phyloP scores from a whole-genome alignment of 495 filamentous ascomycete genomes.

The Usnea hakonensis region DNA sequence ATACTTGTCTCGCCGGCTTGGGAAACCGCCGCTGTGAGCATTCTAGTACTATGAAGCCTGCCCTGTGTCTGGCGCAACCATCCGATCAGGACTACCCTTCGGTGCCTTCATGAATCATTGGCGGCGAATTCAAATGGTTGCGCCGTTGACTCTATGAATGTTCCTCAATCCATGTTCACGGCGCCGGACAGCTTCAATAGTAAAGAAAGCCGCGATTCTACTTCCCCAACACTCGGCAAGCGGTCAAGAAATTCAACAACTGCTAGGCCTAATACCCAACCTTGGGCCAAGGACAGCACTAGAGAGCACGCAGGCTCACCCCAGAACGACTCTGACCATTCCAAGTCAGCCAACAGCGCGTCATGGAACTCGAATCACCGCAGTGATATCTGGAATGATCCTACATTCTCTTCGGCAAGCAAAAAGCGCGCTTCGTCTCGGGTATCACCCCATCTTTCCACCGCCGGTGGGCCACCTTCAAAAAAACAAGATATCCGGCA shows the following conservation, averaged over 20 bases:
- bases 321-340: constrained; percentile 1
- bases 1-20: not conserved
- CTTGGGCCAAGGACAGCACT: not conserved
- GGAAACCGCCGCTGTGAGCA: not conserved
- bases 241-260: constrained; percentile 14
- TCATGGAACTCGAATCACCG: constrained; percentile 6
- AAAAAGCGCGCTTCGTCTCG: constrained; percentile 20
- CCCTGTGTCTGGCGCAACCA: not conserved
- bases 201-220: constrained; percentile 5
- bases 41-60: not conserved
- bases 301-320: not conserved
- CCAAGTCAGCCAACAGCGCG: not conserved
- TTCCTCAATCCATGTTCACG: constrained; percentile 21
- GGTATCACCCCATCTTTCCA: constrained; percentile 14
- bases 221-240: constrained; percentile 5
- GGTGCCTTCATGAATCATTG: not conserved
- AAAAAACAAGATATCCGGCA: constrained; percentile 21
- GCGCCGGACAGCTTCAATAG: constrained; percentile 8
- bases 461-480: constrained; percentile 13
- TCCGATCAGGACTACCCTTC: not conserved
- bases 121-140: constrained; percentile 5
- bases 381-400: constrained; percentile 7
- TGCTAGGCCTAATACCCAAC: not conserved
- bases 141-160: constrained; percentile 21
- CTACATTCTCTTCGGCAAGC: constrained; percentile 3